Base-by-base conservation (phyloP, 768 basidiomycete species). In the Naganishia kalamii region DNA sequence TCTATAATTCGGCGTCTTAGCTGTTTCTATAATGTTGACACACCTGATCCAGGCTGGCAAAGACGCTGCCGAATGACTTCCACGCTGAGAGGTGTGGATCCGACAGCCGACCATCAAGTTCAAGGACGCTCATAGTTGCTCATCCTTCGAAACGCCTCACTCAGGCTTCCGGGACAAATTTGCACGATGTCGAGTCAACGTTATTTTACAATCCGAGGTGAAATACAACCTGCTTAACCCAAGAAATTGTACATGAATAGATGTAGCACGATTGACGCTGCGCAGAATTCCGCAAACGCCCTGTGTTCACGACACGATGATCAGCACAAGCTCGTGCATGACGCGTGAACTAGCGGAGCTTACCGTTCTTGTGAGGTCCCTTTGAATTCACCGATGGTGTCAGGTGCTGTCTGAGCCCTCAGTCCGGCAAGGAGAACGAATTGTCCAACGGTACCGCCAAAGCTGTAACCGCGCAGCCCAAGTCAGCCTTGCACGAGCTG, bases 161-260 rank as follows among this genome's bases (percentile, higher is more conserved):
- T n/a, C n/a, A n/a, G n/a, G n/a, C n/a, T n/a, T n/a, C n/a, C n/a
- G n/a, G n/a, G n/a, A n/a, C n/a, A n/a, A n/a, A 8, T 8, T 8
- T 40, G 37, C 37, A 40, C 37, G 37, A 40, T 8, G 10, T 40
- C 10, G 37, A 40, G 13, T 35, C 13, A 29, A 10, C 19, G 30
- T 52, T 29, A 13, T 13, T 2, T 49, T 30, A 49, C 48, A 30
- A 3, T 27, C 15, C 48, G 48, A 49, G 19, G 11, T 29, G 48
- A 23, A n/a, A 11, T 57, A 57, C 54, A 57, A 57, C 54, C n/a
- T 23, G 37, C 32, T n/a, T 57, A 98, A 77, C 94, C 96, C 15
- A 99, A 83, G 84, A 96, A 98, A 80, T 97, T 97, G 84, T 87
- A 97, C 66, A 96, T 93, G 77, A 98, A 99, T 82, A 97, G 92